A percentile compares a stretch with the other conserved stretches of the same genome.
Conservation (phyloP, 345 rosid genomes). For the Salix exigua region DNA sequence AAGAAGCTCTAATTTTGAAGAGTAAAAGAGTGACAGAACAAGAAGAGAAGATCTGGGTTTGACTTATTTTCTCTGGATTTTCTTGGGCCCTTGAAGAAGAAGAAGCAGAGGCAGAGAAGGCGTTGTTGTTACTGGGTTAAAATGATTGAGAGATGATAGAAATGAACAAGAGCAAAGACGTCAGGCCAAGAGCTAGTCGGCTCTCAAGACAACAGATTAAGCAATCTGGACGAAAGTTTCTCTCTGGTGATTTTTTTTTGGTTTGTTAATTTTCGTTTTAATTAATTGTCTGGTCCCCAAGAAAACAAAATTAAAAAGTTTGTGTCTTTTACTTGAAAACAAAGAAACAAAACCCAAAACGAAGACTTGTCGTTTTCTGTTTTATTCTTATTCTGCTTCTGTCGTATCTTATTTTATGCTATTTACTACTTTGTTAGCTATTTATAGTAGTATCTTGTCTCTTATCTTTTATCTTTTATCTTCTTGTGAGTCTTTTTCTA, state of each 20-base stretch:
- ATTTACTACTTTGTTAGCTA: constrained; percentile 8
- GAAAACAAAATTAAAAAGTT: neutral
- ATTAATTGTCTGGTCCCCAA: constrained; percentile 5
- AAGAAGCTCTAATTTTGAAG: constrained; percentile 1
- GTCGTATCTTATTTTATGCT: constrained; percentile 7
- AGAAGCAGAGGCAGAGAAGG: neutral
- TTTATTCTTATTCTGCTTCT: constrained; percentile 10
- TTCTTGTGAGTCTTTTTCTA: constrained; percentile 11
- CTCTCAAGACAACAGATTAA: constrained; percentile 40
- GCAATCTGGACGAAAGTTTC: constrained; percentile 45
- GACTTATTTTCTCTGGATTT: constrained; percentile 12
- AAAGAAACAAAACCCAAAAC: constrained; percentile 16
- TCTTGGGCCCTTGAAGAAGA: constrained; percentile 27
- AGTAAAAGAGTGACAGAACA: neutral
- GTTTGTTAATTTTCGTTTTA: neutral
- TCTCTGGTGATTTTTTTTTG: constrained; percentile 35
- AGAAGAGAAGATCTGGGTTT: constrained; percentile 25
- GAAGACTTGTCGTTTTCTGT: constrained; percentile 36
- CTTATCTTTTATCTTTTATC: no score
- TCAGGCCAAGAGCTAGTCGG: constrained; percentile 59
- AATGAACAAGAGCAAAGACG: constrained; percentile 63
- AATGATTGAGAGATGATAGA: constrained; percentile 20
- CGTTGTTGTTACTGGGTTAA: neutral
- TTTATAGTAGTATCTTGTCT: neutral
- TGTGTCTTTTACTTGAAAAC: constrained; percentile 8